Base-by-base conservation (phyloP, 2,329 filamentous ascomycete species). In the Verticillium zaregamsianum region DNA sequence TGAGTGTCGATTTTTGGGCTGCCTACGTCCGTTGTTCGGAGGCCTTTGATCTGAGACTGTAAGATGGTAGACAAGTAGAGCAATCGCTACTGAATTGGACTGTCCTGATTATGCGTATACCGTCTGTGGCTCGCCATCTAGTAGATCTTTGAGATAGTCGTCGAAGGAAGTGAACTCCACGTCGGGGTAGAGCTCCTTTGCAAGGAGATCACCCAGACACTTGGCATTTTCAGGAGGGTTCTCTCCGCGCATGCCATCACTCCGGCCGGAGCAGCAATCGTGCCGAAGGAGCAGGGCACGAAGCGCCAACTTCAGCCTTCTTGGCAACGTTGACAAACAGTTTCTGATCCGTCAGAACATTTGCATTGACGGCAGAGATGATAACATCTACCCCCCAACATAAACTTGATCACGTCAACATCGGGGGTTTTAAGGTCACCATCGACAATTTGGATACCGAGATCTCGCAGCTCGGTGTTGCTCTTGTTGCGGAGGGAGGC, bases 101-200 rank as follows among this genome's bases (percentile, higher is more conserved):
- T n/a, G n/a, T 9, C 32, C 32, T 33, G 20, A 11, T 54, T 23
- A 54, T 28, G 32, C 6, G 45, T 20, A 23, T 55, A 59, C 15
- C 15, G 17, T 57, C 20, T 39, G 23, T 2, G 39, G 2, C 23
- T 61, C 59, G 11, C 60, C 60, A 23, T 55, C 58, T 40, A 61
- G n/a, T 3, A 55, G 45, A 17, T 65, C 55, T 15, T 39, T 52
- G n/a, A 55, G 59, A n/a, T 57, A 65, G 1, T 60, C 7, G 17
- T 65, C 62, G n/a, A 62, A 60, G 3, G 59, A 31, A 2, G 33
- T 62, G 5, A 33, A 54, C 25, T 37, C 56, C 23, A 84, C 73
- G 28, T 83, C 81, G 3, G 83, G 83, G 66, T 85, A 86, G 28
- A 86, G 71, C 32, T 86, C 79, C 66, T 78, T 79, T 31, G 74